A percentile compares a stretch with the other conserved stretches of the same genome.
Evolutionary conservation across 2,329 filamentous ascomycete species (phyloP).

Genomic region (Apiospora malaysiana): DNA sequence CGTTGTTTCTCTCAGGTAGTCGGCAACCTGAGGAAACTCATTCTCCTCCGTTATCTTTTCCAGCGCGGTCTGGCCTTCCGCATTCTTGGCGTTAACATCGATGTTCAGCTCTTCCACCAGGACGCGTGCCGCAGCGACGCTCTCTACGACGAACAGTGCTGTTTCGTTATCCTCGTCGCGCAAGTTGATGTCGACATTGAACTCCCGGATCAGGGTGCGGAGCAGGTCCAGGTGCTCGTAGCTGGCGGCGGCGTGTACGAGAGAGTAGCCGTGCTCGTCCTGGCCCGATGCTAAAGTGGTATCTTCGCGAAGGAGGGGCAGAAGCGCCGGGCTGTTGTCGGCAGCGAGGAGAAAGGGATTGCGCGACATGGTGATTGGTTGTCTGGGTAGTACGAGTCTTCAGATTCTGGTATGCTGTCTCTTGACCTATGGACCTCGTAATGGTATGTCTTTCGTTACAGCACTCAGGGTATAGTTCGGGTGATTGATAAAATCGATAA

Average conservation of each 20-base stretch:
- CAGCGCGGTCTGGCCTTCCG: slow-evolving; percentile 78
- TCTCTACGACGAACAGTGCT: slow-evolving; percentile 92
- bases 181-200: slow-evolving; percentile 79
- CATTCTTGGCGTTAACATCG: slow-evolving; percentile 68
- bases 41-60: slow-evolving; percentile 82
- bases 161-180: slow-evolving; percentile 93
- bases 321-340: slow-evolving; percentile 76
- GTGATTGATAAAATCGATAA: neutral
- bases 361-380: slow-evolving; percentile 47
- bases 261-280: slow-evolving; percentile 92
- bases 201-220: slow-evolving; percentile 74
- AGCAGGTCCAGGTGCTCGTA: slow-evolving; percentile 88
- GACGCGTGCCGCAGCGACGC: slow-evolving; percentile 74
- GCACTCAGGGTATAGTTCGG: no score
- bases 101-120: slow-evolving; percentile 84
- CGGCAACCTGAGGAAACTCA: slow-evolving; percentile 76
- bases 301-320: slow-evolving; percentile 75
- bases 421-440: neutral
- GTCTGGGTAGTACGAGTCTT: neutral
- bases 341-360: slow-evolving; percentile 81
- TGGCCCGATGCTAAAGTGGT: slow-evolving; percentile 79
- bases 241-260: slow-evolving; percentile 90
- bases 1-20: slow-evolving; percentile 64
- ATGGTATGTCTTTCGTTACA: neutral
- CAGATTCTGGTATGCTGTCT: no score